These are phyloP conservation scores for Prunus fruticosa DNA, from an alignment of 306 rosid species.

Conservation along the genomic window DNA sequence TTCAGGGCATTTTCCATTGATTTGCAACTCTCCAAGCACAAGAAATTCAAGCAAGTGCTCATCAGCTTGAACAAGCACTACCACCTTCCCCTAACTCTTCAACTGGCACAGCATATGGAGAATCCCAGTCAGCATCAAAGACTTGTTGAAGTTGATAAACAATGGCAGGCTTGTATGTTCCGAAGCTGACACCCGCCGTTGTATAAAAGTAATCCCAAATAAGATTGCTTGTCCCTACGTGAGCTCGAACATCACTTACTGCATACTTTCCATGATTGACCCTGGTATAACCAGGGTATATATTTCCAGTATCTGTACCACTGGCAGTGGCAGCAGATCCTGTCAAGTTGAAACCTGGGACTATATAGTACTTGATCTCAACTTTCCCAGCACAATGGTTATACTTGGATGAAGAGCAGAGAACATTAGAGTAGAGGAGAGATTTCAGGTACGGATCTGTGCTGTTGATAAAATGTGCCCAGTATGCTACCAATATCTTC, in stretches of 20 bases:
- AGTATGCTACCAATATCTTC: conserved; percentile 73
- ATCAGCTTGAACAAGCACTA: conserved; percentile 37
- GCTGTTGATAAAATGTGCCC: conserved; percentile 68
- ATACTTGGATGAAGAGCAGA: conserved; percentile 72
- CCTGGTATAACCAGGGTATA: conserved; percentile 67
- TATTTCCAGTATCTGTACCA: conserved; percentile 56
- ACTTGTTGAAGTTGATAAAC: conserved; percentile 60
- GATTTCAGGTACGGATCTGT: conserved; percentile 74
- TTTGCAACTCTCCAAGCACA: not conserved
- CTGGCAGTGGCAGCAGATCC: conserved; percentile 56
- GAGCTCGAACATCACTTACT: conserved; percentile 71
- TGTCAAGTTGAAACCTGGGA: conserved; percentile 81
- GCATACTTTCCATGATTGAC: conserved; percentile 95
- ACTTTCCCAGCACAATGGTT: conserved; percentile 76
- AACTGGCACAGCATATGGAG: conserved; percentile 71
- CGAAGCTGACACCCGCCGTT: conserved; percentile 89
- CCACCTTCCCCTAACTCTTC: conserved; percentile 33
- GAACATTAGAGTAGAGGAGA: conserved; percentile 75
- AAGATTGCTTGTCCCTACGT: conserved; percentile 88
- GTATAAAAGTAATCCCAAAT: conserved; percentile 87
- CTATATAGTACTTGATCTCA: conserved; percentile 76
- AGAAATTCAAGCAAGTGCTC: not conserved
- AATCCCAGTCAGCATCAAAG: conserved; percentile 93
- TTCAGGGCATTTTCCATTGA: not conserved
- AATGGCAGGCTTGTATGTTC: conserved; percentile 70